A percentile compares a stretch with the other conserved stretches of the same genome.
Conservation (phyloP, 345 rosid species). For the Syzygium jambos region DNA sequence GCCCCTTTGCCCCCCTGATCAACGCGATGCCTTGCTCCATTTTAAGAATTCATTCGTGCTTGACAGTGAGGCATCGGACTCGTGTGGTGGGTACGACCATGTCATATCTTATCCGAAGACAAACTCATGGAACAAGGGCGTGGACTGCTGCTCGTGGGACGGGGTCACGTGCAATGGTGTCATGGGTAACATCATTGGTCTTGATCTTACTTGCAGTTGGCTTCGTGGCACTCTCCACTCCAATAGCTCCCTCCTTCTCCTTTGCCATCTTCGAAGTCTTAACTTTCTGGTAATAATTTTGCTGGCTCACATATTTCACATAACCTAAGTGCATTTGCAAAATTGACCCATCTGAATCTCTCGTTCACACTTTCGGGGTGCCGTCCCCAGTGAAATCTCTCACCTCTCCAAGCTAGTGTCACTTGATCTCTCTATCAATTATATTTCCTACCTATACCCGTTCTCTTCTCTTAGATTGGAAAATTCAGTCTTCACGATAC, state of each 20-base stretch:
- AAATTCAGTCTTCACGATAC: neutral
- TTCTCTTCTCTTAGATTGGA: neutral
- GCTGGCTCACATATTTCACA: neutral
- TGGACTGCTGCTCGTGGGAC: neutral
- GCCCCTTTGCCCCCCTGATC: neutral
- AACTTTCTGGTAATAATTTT: neutral
- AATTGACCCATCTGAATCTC: neutral
- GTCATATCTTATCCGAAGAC: neutral
- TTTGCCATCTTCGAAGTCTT: neutral
- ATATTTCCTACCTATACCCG: accelerated
- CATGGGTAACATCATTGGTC: neutral
- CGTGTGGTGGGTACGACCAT: accelerated
- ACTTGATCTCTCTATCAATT: neutral
- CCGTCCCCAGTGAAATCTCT: neutral
- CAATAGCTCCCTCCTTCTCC: neutral
- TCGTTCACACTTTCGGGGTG: neutral
- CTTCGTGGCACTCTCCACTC: neutral
- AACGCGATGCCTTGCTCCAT: neutral
- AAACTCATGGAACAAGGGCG: neutral
- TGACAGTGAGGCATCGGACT: neutral
- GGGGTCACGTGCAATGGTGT: neutral
- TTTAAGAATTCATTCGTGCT: neutral
- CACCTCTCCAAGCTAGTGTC: neutral
- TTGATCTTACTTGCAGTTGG: neutral
- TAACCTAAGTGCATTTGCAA: neutral